Evolutionary conservation across 306 rosid genomes (phyloP).

Genomic region (Cucurbita argyrosperma): DNA sequence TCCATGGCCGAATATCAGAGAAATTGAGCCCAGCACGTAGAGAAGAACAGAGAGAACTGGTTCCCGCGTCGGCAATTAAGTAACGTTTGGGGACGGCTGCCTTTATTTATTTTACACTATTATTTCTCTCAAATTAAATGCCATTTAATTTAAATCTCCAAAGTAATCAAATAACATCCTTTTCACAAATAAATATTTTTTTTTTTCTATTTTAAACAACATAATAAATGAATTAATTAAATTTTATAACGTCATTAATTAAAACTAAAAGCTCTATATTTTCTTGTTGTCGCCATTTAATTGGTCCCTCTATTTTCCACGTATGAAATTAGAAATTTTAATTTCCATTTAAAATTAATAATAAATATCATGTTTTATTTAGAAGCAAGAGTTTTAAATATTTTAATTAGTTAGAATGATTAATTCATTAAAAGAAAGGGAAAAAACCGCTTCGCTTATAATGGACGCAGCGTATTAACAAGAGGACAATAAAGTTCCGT

Average conservation of each 20-base stretch:
- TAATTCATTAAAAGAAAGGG: too few species aligned
- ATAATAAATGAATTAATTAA: neutral
- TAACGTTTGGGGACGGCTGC: constrained; percentile 15
- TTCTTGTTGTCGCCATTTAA: neutral
- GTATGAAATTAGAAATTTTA: too few species aligned
- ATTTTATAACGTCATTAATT: neutral
- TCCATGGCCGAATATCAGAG: neutral
- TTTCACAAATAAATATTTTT: too few species aligned
- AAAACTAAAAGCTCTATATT: neutral
- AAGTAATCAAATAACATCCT: neutral
- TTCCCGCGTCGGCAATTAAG: constrained; percentile 36
- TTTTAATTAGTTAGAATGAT: neutral
- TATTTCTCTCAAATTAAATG: neutral
- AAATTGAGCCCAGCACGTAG: constrained; percentile 40
- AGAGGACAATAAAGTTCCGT: neutral
- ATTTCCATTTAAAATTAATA: too few species aligned
- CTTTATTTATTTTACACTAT: neutral
- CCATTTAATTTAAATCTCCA: neutral
- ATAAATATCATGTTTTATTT: too few species aligned
- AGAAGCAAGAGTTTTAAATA: too few species aligned
- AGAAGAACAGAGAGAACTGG: constrained; percentile 9
- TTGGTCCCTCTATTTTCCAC: neutral
- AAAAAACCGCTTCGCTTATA: too few species aligned
- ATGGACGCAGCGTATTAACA: neutral
- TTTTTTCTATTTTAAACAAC: neutral